These are phyloP conservation scores for Calonectria ilicicola DNA, from an alignment of 2,329 filamentous ascomycete genomes.

Conservation along the genomic window DNA sequence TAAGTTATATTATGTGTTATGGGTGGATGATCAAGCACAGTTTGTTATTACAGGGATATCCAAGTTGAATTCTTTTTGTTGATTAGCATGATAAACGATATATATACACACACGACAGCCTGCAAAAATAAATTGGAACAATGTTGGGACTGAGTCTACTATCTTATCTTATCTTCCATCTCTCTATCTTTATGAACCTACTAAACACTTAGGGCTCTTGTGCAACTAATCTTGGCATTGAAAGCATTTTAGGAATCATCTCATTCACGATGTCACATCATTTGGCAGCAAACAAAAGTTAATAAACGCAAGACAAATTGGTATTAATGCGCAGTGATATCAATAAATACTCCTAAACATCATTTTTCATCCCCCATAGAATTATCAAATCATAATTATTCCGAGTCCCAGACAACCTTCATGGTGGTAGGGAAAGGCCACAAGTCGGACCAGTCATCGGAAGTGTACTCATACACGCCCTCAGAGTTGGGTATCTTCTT, in stretches of 20 bases:
- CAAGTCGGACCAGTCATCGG: constrained; percentile 70
- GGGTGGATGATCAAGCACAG: neutral
- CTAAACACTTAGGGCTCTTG: too few species aligned
- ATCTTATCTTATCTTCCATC: too few species aligned
- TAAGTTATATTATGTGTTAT: neutral
- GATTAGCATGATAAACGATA: neutral
- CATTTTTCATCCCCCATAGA: neutral
- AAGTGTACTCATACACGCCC: constrained; percentile 71
- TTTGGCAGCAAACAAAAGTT: neutral
- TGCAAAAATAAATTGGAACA: neutral
- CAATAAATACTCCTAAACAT: neutral
- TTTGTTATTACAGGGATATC: neutral
- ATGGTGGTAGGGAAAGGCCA: constrained; percentile 63
- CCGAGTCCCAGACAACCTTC: constrained; percentile 64
- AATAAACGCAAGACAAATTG: constrained; percentile 5
- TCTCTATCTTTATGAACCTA: too few species aligned
- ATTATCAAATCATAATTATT: constrained; percentile 26
- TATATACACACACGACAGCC: neutral
- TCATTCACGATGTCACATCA: neutral
- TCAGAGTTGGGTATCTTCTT: constrained; percentile 72
- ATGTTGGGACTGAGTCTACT: too few species aligned
- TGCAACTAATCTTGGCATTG: too few species aligned
- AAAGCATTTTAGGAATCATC: too few species aligned
- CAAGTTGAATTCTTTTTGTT: neutral
- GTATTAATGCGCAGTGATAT: constrained; percentile 16